A percentile compares a stretch with the other conserved stretches of the same genome.
These are phyloP conservation scores for Cladophialophora immunda DNA, from an alignment of 2,329 filamentous ascomycete genomes.

Conservation along the genomic window DNA sequence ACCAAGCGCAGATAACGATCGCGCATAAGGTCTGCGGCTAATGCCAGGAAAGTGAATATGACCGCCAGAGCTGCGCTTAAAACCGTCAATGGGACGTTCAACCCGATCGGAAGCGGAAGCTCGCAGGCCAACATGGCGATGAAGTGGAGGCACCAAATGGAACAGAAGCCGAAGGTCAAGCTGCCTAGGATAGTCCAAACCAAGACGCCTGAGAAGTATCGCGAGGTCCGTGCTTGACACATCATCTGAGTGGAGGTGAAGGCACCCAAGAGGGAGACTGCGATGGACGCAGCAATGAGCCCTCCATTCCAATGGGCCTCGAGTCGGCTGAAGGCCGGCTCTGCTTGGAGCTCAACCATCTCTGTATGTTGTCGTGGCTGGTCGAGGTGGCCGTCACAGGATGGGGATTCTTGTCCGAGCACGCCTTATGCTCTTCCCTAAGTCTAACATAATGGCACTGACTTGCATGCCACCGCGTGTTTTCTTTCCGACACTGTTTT, in stretches of 20 bases:
- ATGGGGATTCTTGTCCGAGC: conserved; percentile 3
- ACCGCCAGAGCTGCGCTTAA: conserved; percentile 41
- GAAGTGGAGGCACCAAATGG: conserved; percentile 46
- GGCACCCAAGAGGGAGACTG: conserved; percentile 45
- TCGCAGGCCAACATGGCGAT: conserved; percentile 47
- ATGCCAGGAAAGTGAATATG: conserved; percentile 38
- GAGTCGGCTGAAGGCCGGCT: conserved; percentile 33
- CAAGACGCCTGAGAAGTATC: conserved; percentile 43
- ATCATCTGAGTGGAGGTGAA: conserved; percentile 48
- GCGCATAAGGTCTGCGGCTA: conserved; percentile 44
- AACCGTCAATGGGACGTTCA: conserved; percentile 43
- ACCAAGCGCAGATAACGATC: conserved; percentile 37
- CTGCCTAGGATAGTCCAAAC: conserved; percentile 45
- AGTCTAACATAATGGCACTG: conserved; percentile 15
- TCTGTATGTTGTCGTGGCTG: conserved; percentile 1
- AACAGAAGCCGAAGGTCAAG: conserved; percentile 47
- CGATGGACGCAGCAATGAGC: conserved; percentile 45
- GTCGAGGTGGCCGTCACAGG: conserved; percentile 3
- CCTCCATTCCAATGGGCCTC: conserved; percentile 43
- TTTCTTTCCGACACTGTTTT: not conserved
- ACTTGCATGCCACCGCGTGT: not conserved
- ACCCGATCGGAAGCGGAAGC: conserved; percentile 44
- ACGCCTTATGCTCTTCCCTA: conserved; percentile 1
- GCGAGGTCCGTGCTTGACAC: conserved; percentile 45
- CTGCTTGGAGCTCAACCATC: conserved; percentile 9